Evolutionary conservation across 768 basidiomycete genomes (phyloP).

Genomic region (Pleurotus eryngii): DNA sequence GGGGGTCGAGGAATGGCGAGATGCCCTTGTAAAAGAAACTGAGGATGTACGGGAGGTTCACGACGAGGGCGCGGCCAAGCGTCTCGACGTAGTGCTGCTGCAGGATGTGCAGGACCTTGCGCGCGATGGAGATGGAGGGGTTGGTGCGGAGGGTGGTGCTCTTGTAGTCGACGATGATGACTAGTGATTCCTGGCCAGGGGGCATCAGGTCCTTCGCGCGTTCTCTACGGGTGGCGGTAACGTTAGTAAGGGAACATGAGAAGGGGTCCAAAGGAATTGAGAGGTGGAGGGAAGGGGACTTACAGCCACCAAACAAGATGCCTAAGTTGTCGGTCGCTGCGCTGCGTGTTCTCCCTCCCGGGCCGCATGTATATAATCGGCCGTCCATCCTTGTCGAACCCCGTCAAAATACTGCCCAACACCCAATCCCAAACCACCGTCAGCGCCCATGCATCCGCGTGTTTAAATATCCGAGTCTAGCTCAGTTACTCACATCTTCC

Average conservation of each 20-base stretch:
- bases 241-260: too few relatives aligned
- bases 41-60: slow-evolving; percentile 74
- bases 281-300: slow-evolving; percentile 26
- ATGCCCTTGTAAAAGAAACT: slow-evolving; percentile 83
- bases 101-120: slow-evolving; percentile 76
- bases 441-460: too few relatives aligned
- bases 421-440: background rate
- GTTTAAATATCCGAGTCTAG: too few relatives aligned
- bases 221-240: slow-evolving; percentile 39
- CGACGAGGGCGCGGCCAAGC: slow-evolving; percentile 78
- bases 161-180: slow-evolving; percentile 85
- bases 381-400: slow-evolving; percentile 84
- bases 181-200: slow-evolving; percentile 75
- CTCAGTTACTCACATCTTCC: slow-evolving; percentile 68
- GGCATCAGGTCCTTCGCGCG: slow-evolving; percentile 90
- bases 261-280: background rate
- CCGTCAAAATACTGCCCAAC: slow-evolving; percentile 62
- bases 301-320: slow-evolving; percentile 88
- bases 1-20: slow-evolving; percentile 81
- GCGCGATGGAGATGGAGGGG: slow-evolving; percentile 77
- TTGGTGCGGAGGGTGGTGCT: slow-evolving; percentile 78
- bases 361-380: slow-evolving; percentile 89
- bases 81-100: slow-evolving; percentile 91
- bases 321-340: slow-evolving; percentile 71
- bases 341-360: slow-evolving; percentile 80